These are phyloP conservation scores for Sarcomyxa edulis DNA, from an alignment of 768 basidiomycete species.

Conservation along the genomic window DNA sequence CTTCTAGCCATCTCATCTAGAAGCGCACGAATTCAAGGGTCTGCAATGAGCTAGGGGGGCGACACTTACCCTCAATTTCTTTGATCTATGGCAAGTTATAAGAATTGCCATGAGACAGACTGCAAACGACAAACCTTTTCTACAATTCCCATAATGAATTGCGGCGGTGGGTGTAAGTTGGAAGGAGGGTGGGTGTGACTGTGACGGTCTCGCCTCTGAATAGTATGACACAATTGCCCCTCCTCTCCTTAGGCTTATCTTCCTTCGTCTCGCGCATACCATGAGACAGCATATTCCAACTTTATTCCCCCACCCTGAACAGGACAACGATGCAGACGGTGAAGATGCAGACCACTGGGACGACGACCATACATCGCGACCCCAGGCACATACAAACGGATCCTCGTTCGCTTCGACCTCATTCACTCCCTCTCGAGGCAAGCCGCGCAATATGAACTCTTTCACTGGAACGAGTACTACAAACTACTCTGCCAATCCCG, in stretches of 20 bases:
- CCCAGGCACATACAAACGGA: slow-evolving; percentile 26
- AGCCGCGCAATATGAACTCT: background rate
- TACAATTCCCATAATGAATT: slow-evolving; percentile 73
- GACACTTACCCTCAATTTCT: slow-evolving; percentile 85
- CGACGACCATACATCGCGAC: slow-evolving; percentile 34
- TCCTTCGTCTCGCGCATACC: slow-evolving; percentile 9
- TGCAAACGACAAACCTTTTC: slow-evolving; percentile 62
- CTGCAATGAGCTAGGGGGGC: background rate
- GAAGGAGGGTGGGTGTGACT: slow-evolving; percentile 1
- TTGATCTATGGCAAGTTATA: slow-evolving; percentile 60
- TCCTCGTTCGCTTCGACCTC: slow-evolving; percentile 26
- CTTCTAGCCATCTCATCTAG: slow-evolving; percentile 97
- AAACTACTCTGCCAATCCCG: background rate
- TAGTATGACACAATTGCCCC: background rate
- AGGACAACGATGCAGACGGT: slow-evolving; percentile 43
- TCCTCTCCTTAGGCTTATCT: background rate
- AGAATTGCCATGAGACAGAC: slow-evolving; percentile 4
- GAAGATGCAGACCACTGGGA: slow-evolving; percentile 44
- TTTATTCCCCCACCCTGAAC: slow-evolving; percentile 57
- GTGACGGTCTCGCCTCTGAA: background rate
- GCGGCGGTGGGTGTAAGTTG: background rate
- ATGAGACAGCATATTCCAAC: slow-evolving; percentile 63
- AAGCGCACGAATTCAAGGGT: background rate
- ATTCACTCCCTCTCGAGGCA: slow-evolving; percentile 12
- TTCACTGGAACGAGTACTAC: slow-evolving; percentile 1